Evolutionary conservation across 768 basidiomycete species (phyloP).

Genomic region (Clitopilus hobsonii): DNA sequence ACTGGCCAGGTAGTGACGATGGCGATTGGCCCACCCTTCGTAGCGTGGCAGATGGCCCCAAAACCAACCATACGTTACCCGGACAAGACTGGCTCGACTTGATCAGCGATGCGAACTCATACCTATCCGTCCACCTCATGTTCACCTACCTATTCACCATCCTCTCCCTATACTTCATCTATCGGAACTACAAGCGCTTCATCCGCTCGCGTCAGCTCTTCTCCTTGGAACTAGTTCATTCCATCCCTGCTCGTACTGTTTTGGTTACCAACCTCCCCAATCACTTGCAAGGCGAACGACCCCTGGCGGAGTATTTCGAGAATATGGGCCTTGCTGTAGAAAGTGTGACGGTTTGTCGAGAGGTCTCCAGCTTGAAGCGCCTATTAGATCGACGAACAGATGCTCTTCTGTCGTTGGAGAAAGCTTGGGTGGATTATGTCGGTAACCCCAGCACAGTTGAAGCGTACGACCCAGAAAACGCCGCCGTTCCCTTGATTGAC

Average conservation of each 20-base stretch:
- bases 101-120: constrained; percentile 85
- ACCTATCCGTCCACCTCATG: constrained; percentile 81
- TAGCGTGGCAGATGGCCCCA: constrained; percentile 15
- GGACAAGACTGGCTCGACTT: constrained; percentile 76
- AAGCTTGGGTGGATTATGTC: constrained; percentile 85
- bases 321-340: constrained; percentile 84
- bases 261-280: constrained; percentile 80
- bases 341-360: constrained; percentile 85
- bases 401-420: constrained; percentile 77
- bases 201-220: constrained; percentile 90
- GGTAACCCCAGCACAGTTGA: constrained; percentile 90
- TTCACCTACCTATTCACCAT: constrained; percentile 94
- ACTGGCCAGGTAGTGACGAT: constrained; percentile 36
- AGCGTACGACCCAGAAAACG: constrained; percentile 73
- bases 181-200: constrained; percentile 86
- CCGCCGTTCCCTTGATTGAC: constrained; percentile 42
- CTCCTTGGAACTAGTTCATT: constrained; percentile 91
- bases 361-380: constrained; percentile 67
- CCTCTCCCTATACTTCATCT: constrained; percentile 80
- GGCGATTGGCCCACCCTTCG: constrained; percentile 41
- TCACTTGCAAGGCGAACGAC: constrained; percentile 81
- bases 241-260: constrained; percentile 90
- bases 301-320: constrained; percentile 92
- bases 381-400: constrained; percentile 76
- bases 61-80: constrained; percentile 31